phyloP scores from a whole-genome alignment of 192 early-diverging fungal species.

The Endogone sp. region DNA sequence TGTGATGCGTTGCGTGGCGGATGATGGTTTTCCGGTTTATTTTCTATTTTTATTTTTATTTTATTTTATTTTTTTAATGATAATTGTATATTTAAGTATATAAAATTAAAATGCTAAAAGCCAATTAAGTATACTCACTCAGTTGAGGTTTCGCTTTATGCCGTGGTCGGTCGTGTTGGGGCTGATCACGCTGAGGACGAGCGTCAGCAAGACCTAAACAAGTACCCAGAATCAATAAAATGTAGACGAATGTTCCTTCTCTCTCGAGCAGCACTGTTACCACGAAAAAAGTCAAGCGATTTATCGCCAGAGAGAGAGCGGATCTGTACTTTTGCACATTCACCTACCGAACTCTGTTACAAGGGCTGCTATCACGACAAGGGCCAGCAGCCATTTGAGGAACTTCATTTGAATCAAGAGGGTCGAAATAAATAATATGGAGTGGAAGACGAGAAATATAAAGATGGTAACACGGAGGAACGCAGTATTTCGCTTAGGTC shows the following conservation, averaged over 20 bases:
- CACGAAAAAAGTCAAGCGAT: not conserved
- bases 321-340: no score
- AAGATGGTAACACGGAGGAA: constrained; percentile 4
- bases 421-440: constrained; percentile 1
- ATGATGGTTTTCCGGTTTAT: no score
- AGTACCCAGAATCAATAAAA: not conserved
- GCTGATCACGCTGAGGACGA: not conserved
- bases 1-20: not conserved
- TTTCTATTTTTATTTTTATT: no score
- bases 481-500: constrained; percentile 5
- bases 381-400: not conserved
- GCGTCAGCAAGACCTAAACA: not conserved
- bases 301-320: no score
- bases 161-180: no score
- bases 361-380: not conserved
- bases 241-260: no score
- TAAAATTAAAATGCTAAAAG: not conserved
- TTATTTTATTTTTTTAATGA: no score
- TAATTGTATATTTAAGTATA: no score
- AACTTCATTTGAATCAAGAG: not conserved
- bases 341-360: not conserved
- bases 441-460: constrained; percentile 2
- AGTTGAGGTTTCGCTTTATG: no score
- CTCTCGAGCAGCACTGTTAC: no score
- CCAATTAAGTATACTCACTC: not conserved